Base-by-base conservation (phyloP, 177 flowering plant genomes). In the Vitis hybrid region DNA sequence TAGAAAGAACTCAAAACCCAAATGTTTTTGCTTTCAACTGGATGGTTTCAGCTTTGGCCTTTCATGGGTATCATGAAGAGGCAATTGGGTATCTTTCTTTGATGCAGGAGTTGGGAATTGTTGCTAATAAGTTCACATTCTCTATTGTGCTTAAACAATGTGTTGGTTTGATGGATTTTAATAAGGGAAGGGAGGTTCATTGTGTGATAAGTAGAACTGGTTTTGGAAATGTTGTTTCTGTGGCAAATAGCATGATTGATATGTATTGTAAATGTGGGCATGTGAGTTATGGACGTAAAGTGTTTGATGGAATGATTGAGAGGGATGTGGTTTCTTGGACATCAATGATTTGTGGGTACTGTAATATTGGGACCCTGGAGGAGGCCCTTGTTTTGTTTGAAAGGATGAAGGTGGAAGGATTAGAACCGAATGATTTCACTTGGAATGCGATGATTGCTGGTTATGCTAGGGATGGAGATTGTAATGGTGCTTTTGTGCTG, bases 301-400 rank as follows among this genome's bases (percentile, higher is more conserved):
- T 91, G 80, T 91, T 91, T 74, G 91, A 88, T 62, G 59, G 64
- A 74, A 87, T 89, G 90, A 0, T 26, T 57, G 59, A 64, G 1
- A 86, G 85, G 78, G 88, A 91, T 81, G 84, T 88, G 60, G 89
- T 80, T 45, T 76, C 93, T 2, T 90, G 97, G 92, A 92, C 95
- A 2, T 74, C 80, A 1, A 83, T 88, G 88, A 84, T 90, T 58
- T 87, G 79, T 77, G 90, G 90, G 60, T 86, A 80, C 66, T 76
- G 79, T 51, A 76, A 77, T 39, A 61, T 51, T 1, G 83, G 83
- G 11, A 58, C 73, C 56, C 75, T 82, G 9, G 75, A 77, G 10
- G 57, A 78, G 39, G 80, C 90, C 0, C 31, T 75, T n/a, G 29
- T 39, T 20, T 81, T 91, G 76, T 88, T 90, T 58, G 78, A 86